Evolutionary conservation across 495 filamentous ascomycete genomes (phyloP).

Genomic region (Hypoxylon trugodes): DNA sequence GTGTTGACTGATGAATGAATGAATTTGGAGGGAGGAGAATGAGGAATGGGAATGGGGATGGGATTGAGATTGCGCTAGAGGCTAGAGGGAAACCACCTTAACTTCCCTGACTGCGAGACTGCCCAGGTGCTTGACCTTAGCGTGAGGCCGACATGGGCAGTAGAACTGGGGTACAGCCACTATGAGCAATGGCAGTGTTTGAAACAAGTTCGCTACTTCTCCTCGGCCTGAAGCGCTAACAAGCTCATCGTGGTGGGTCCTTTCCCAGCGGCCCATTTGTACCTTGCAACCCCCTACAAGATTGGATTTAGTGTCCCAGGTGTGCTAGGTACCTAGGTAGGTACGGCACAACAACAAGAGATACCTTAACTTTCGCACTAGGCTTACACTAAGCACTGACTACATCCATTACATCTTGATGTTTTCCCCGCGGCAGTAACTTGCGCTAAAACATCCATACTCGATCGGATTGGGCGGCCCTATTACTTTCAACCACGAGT

Average conservation of each 20-base stretch:
- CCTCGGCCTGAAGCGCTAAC: slow-evolving; percentile 36
- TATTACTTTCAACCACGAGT: too few species aligned
- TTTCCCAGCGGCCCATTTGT: slow-evolving; percentile 19
- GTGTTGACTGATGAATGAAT: slow-evolving; percentile 15
- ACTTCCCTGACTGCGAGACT: too few species aligned
- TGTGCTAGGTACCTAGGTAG: slow-evolving; percentile 3
- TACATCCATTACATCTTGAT: too few species aligned
- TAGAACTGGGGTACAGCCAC: slow-evolving; percentile 42
- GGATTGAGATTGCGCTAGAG: slow-evolving; percentile 41
- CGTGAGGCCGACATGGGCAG: slow-evolving; percentile 28
- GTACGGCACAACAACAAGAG: not conserved
- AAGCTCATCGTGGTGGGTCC: slow-evolving; percentile 21
- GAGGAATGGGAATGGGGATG: slow-evolving; percentile 36
- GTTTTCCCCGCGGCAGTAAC: not conserved
- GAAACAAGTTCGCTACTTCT: slow-evolving; percentile 42
- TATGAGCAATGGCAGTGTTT: slow-evolving; percentile 41
- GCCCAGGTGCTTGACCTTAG: too few species aligned
- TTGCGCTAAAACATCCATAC: slow-evolving; percentile 13
- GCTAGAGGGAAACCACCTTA: slow-evolving; percentile 31
- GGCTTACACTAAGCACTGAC: too few species aligned
- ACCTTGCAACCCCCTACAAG: not conserved
- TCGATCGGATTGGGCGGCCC: too few species aligned
- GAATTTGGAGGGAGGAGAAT: slow-evolving; percentile 23
- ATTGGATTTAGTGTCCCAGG: not conserved
- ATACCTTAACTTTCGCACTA: too few species aligned